Evolutionary conservation across 306 rosid species (phyloP), one percentile per base, ranked within the genome.

Genomic region (Castanea sativa): DNA sequence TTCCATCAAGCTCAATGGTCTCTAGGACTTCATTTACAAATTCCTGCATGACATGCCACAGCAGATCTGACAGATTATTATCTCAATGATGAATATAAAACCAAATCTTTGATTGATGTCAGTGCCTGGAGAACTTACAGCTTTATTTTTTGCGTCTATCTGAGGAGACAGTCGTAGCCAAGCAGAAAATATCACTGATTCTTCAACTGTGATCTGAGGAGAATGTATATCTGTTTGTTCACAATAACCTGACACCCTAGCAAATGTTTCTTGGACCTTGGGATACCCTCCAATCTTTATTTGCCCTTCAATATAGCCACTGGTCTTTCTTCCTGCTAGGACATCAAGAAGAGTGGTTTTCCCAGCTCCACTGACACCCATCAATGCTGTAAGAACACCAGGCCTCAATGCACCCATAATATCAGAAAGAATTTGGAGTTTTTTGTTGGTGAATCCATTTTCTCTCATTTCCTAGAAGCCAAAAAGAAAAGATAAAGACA

Each of bases 11-110:
- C 71, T 87, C 93, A 56, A 87, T 85, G n/a, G 89, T 87, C 55
- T 83, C 88, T 79, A 89, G 86, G 19, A 89, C 93, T 76, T 87
- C 84, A 52, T 82, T 80, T 19, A 89, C 91, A 80, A 87, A 87
- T 69, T 80, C 88, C 93, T 89, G 82, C 45, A 41, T 41, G 45
- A 41, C 45, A 41, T 41, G 45, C 7, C 45, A 6, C 45, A 41
- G 45, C 45, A 41, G 11, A 1, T 41, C 2, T 41, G 0, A 41
- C 45, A 6, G 6, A 41, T 5, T 41, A 41, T 32, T 32, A 41
- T 41, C 7, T 41, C 11, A 64, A 30, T 21, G 25, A 60, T 32
- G n/a, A 13, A 5, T 15, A 64, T 64, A 32, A 64, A 64, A 16
- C 32, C 45, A 25, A 30, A 16, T 43, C n/a, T 14, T 64, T 64